Conservation (phyloP, 805 yeast genomes). For the Wickerhamomyces pijperi region DNA sequence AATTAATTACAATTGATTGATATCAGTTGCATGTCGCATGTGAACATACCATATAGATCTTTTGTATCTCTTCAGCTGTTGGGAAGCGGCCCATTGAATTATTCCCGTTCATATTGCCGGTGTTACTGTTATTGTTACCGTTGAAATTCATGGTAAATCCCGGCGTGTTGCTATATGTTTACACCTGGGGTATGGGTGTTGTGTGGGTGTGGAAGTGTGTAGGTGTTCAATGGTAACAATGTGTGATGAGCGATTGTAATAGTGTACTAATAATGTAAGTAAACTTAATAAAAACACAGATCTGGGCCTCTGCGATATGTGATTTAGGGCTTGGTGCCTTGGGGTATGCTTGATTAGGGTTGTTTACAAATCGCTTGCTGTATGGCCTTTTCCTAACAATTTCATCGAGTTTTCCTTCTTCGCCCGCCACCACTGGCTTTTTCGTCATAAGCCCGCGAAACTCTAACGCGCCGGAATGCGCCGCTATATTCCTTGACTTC, state of each 20-base stretch:
- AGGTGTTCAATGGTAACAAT: slow-evolving; percentile 1
- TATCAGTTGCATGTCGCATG: not conserved
- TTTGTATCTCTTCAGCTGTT: slow-evolving; percentile 19
- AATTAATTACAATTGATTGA: too few species aligned
- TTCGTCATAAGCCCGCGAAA: not conserved
- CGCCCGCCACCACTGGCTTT: not conserved
- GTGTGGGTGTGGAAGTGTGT: too few species aligned
- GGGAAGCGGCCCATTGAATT: slow-evolving; percentile 8
- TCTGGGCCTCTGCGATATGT: not conserved
- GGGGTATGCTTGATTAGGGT: not conserved
- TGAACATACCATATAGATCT: slow-evolving; percentile 16
- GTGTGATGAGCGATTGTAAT: not conserved
- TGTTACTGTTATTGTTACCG: slow-evolving; percentile 2
- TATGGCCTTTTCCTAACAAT: not conserved
- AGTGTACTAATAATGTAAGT: slow-evolving; percentile 1
- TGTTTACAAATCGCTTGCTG: not conserved
- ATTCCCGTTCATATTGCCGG: not conserved
- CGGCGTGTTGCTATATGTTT: slow-evolving; percentile 1
- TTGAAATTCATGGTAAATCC: not conserved
- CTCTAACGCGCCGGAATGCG: not conserved
- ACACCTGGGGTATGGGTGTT: too few species aligned
- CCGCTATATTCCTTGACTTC: not conserved
- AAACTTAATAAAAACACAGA: not conserved
- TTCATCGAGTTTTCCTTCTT: not conserved
- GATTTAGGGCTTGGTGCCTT: not conserved